Conservation (phyloP, 306 rosid species). For the Begonia loranthoides region DNA sequence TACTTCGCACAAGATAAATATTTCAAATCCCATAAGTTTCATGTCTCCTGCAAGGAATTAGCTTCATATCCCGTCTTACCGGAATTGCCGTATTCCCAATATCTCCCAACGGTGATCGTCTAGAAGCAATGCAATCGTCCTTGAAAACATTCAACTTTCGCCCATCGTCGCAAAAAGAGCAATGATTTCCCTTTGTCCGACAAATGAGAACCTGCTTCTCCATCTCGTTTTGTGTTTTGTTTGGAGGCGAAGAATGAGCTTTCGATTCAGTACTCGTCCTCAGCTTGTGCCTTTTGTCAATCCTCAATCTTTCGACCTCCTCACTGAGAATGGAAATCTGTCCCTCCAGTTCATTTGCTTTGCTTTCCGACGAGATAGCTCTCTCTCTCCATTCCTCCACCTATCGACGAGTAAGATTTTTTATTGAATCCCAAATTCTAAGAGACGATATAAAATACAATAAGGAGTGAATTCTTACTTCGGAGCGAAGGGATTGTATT, state of each 20-base stretch:
- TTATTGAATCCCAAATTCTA: neutral
- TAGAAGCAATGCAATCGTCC: conserved; percentile 13
- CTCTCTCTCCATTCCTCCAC: conserved; percentile 81
- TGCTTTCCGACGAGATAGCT: conserved; percentile 46
- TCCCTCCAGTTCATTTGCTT: conserved; percentile 31
- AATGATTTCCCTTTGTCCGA: conserved; percentile 41
- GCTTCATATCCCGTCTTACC: conserved; percentile 24
- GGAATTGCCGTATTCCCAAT: conserved; percentile 43
- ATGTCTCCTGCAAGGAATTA: too few species aligned
- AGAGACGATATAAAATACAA: neutral
- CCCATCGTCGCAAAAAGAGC: conserved; percentile 18
- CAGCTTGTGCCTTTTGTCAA: conserved; percentile 13
- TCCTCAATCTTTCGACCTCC: conserved; percentile 36
- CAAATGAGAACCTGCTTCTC: conserved; percentile 76
- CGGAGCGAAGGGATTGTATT: conserved; percentile 34
- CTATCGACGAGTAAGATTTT: conserved; percentile 21
- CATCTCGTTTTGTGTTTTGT: conserved; percentile 39
- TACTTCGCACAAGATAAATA: too few species aligned
- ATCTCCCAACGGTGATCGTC: conserved; percentile 42
- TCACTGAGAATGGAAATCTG: conserved; percentile 17
- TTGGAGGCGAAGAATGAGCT: conserved; percentile 3
- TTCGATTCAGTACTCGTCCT: conserved; percentile 12
- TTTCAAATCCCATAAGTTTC: too few species aligned
- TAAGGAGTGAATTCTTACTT: conserved; percentile 27
- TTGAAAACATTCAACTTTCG: conserved; percentile 16